Evolutionary conservation across 2,329 filamentous ascomycete species (phyloP).

Genomic region (Fusarium decemcellulare): DNA sequence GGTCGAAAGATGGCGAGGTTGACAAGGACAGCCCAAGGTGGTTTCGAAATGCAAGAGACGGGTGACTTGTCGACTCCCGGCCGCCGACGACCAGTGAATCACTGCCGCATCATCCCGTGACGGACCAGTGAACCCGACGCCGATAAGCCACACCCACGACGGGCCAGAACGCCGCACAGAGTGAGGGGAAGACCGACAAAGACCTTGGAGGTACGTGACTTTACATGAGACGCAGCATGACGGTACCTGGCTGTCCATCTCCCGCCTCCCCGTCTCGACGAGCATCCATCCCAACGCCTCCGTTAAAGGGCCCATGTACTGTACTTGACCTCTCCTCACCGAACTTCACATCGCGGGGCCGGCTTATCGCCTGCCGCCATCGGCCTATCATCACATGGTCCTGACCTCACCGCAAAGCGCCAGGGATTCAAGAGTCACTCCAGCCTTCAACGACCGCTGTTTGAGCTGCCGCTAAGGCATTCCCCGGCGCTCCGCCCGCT

Average conservation of each 20-base stretch:
- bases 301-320: slow-evolving; percentile 10
- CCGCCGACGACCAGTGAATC: slow-evolving; percentile 46
- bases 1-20: slow-evolving; percentile 29
- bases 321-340: slow-evolving; percentile 22
- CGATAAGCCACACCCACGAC: slow-evolving; percentile 46
- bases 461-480: slow-evolving; percentile 27
- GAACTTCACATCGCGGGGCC: slow-evolving; percentile 27
- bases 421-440: slow-evolving; percentile 19
- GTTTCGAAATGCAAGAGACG: slow-evolving; percentile 42
- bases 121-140: slow-evolving; percentile 41
- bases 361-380: slow-evolving; percentile 43
- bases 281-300: neutral
- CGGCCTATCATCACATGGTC: slow-evolving; percentile 21
- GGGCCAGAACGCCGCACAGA: slow-evolving; percentile 3
- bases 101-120: slow-evolving; percentile 51
- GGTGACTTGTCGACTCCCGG: slow-evolving; percentile 44
- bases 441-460: neutral
- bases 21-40: slow-evolving; percentile 30
- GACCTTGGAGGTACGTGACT: slow-evolving; percentile 25
- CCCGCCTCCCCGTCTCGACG: neutral
- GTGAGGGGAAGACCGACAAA: neutral
- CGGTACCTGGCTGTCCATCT: slow-evolving; percentile 24
- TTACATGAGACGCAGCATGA: slow-evolving; percentile 22
- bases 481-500: slow-evolving; percentile 10
- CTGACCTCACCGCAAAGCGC: slow-evolving; percentile 29